phyloP scores from a whole-genome alignment of 257 asterid species.

The Nyctanthes arbortristis region DNA sequence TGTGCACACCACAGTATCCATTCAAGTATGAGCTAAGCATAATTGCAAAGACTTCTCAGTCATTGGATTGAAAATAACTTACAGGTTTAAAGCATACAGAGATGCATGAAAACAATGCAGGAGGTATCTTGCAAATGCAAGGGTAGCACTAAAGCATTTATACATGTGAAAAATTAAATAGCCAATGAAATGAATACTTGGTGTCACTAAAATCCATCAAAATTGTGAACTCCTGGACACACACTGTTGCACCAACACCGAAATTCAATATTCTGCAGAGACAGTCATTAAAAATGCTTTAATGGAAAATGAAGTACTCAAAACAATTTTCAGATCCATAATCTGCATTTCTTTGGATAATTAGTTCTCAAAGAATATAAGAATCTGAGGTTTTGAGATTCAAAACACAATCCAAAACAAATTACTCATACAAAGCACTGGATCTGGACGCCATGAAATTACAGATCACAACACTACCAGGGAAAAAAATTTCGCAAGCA shows the following conservation, averaged over 20 bases:
- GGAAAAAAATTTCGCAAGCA: neutral
- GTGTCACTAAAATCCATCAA: neutral
- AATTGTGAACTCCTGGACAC: neutral
- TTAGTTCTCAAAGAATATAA: neutral
- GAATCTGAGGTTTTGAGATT: neutral
- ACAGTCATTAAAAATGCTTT: too few species aligned
- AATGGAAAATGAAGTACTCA: neutral
- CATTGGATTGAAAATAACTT: neutral
- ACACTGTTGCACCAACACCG: conserved; percentile 8
- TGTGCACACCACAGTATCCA: neutral
- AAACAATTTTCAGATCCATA: neutral
- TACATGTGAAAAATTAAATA: neutral
- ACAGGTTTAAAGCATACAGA: too few species aligned
- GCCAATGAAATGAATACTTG: neutral
- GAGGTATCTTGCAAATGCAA: neutral
- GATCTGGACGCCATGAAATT: neutral
- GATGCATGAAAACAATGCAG: conserved; percentile 4
- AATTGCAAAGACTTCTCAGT: conserved; percentile 12
- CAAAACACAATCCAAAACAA: too few species aligned
- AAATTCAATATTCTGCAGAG: neutral
- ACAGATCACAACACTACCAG: neutral
- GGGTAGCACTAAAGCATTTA: neutral
- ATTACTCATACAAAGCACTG: neutral
- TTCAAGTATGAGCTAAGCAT: conserved; percentile 13
- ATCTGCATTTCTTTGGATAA: neutral